phyloP scores from a whole-genome alignment of 2,329 filamentous ascomycete species.

The Laburnicola sp. region DNA sequence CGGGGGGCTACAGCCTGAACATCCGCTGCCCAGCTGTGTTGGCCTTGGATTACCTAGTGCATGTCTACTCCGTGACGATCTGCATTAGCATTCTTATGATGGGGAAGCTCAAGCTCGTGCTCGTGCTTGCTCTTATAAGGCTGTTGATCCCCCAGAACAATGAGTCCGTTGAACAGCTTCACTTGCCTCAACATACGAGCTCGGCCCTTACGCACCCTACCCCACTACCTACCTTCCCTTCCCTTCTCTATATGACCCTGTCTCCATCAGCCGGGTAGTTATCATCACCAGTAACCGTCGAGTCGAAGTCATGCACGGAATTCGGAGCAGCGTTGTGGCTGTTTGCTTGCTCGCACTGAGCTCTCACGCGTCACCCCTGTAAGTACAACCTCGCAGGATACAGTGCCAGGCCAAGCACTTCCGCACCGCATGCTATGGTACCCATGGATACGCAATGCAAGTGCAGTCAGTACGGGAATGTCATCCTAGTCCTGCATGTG shows the following conservation, averaged over 20 bases:
- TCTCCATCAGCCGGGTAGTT: conserved; percentile 12
- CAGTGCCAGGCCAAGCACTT: no score
- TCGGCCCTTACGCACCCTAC: conserved; percentile 14
- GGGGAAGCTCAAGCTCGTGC: conserved; percentile 9
- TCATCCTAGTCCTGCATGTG: no score
- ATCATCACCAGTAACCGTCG: conserved; percentile 8
- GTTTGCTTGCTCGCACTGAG: conserved; percentile 37
- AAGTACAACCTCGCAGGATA: conserved; percentile 14
- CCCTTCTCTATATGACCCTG: conserved; percentile 15
- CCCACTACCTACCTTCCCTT: conserved; percentile 5
- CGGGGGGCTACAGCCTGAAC: conserved; percentile 23
- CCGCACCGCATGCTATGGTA: no score
- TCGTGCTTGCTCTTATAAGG: conserved; percentile 15
- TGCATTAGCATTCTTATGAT: conserved; percentile 19
- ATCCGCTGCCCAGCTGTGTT: conserved; percentile 13
- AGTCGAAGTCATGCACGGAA: conserved; percentile 31
- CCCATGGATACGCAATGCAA: no score
- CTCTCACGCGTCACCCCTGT: conserved; percentile 39
- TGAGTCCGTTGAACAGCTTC: conserved; percentile 9
- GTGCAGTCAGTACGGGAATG: no score
- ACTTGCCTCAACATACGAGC: conserved; percentile 8
- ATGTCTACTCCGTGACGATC: conserved; percentile 24
- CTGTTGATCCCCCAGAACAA: conserved; percentile 13
- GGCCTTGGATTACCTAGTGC: conserved; percentile 8
- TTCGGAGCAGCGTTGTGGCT: conserved; percentile 27